Evolutionary conservation across 2,329 filamentous ascomycete species (phyloP).

Genomic region (Aspergillus tubingensis): DNA sequence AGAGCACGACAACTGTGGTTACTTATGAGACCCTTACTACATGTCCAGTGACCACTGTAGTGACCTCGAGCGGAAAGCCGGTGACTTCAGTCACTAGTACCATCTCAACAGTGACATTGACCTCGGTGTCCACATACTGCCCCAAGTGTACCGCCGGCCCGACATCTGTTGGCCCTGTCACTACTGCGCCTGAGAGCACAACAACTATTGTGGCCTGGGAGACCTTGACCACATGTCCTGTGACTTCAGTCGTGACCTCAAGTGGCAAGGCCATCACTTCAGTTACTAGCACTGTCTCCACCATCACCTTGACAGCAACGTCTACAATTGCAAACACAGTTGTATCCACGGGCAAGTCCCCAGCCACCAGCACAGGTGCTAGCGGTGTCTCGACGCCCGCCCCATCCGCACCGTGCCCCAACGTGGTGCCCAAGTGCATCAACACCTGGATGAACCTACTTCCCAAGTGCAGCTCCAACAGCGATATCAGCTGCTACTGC

Average conservation of each 20-base stretch:
- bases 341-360: conserved; percentile 11
- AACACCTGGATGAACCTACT: conserved; percentile 79
- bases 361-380: neutral
- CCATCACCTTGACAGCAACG: conserved; percentile 35
- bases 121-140: conserved; percentile 23
- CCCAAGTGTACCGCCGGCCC: conserved; percentile 12
- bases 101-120: conserved; percentile 52
- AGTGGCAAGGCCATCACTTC: conserved; percentile 54
- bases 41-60: conserved; percentile 35
- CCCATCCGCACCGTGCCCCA: conserved; percentile 55
- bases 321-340: conserved; percentile 21
- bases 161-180: conserved; percentile 8
- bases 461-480: conserved; percentile 78
- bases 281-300: conserved; percentile 61
- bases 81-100: conserved; percentile 59
- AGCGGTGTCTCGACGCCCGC: conserved; percentile 28
- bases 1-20: conserved; percentile 9
- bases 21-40: conserved; percentile 34
- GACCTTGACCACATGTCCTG: conserved; percentile 37
- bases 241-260: conserved; percentile 41
- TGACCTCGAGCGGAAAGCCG: conserved; percentile 51
- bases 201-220: conserved; percentile 30
- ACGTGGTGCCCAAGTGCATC: conserved; percentile 80
- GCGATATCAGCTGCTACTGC: conserved; percentile 84
- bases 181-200: conserved; percentile 1